These are phyloP conservation scores for Cymodocea nodosa DNA, from an alignment of 116 monocot genomes.

Conservation along the genomic window DNA sequence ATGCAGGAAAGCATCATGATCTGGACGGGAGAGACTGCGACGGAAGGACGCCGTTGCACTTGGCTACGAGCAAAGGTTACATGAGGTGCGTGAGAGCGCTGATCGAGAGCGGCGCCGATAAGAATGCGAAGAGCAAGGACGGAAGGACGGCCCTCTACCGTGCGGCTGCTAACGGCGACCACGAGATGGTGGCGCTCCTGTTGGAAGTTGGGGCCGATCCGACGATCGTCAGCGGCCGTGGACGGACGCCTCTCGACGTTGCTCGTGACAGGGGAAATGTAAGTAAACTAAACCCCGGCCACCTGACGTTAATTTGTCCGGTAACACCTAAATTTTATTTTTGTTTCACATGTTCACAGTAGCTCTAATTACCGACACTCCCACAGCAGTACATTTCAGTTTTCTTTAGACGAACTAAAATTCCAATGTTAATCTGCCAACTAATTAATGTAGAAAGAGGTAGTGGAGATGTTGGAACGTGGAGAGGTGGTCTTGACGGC, in stretches of 20 bases:
- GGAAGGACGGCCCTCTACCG: conserved; percentile 39
- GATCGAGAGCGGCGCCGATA: conserved; percentile 27
- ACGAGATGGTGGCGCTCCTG: conserved; percentile 42
- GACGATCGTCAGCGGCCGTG: conserved; percentile 13
- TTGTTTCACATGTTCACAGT: no score
- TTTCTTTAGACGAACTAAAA: not conserved
- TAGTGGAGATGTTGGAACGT: conserved; percentile 45
- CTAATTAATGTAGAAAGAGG: conserved; percentile 48
- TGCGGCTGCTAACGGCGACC: conserved; percentile 45
- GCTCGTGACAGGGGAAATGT: conserved; percentile 59
- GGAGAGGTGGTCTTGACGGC: conserved; percentile 57
- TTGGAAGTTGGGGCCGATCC: conserved; percentile 48
- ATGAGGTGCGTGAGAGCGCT: conserved; percentile 18
- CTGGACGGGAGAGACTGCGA: conserved; percentile 25
- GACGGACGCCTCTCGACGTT: conserved; percentile 36
- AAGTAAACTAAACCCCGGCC: conserved; percentile 7
- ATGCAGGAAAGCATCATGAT: not conserved
- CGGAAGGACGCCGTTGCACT: conserved; percentile 30
- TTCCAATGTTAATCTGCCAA: no score
- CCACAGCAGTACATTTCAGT: no score
- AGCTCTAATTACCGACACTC: no score
- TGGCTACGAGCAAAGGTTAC: conserved; percentile 37
- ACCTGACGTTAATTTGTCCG: no score
- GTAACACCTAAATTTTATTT: no score
- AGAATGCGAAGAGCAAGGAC: conserved; percentile 29